These are phyloP conservation scores for Dryas integrifolia DNA, from an alignment of 331 rosid species.

Conservation along the genomic window DNA sequence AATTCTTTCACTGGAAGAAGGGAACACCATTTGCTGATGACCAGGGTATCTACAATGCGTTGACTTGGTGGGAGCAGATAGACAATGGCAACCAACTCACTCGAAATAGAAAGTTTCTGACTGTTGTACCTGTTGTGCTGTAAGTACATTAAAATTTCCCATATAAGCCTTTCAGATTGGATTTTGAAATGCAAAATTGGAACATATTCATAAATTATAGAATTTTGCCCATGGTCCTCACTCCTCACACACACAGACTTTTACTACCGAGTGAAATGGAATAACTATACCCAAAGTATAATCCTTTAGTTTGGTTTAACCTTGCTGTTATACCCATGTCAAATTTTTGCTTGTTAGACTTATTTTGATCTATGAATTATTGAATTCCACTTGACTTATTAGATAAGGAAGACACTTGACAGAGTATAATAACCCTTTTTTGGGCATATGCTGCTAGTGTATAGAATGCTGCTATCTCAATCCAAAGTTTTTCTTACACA, in stretches of 20 bases:
- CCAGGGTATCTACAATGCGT: constrained; percentile 44
- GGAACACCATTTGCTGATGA: constrained; percentile 52
- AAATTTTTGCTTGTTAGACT: not conserved
- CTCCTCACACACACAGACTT: not conserved
- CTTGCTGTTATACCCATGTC: not conserved
- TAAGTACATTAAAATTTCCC: constrained; percentile 20
- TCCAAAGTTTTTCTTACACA: not conserved
- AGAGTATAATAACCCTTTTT: not conserved
- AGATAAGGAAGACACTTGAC: not conserved
- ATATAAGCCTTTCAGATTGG: not conserved
- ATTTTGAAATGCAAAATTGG: not conserved
- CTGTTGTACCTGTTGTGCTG: constrained; percentile 41
- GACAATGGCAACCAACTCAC: constrained; percentile 49
- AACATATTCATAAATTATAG: not conserved
- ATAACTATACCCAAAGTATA: not conserved
- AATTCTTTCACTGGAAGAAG: constrained; percentile 46
- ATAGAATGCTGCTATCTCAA: not conserved
- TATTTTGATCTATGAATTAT: not conserved
- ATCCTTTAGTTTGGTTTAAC: not conserved
- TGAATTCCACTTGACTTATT: not conserved
- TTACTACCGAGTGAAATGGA: not conserved
- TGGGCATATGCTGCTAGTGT: not conserved
- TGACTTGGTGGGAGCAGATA: constrained; percentile 52
- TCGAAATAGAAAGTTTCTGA: constrained; percentile 42
- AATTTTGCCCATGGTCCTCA: not conserved